Conservation (phyloP, 768 basidiomycete species). For the Coprinopsis strossmayeri region DNA sequence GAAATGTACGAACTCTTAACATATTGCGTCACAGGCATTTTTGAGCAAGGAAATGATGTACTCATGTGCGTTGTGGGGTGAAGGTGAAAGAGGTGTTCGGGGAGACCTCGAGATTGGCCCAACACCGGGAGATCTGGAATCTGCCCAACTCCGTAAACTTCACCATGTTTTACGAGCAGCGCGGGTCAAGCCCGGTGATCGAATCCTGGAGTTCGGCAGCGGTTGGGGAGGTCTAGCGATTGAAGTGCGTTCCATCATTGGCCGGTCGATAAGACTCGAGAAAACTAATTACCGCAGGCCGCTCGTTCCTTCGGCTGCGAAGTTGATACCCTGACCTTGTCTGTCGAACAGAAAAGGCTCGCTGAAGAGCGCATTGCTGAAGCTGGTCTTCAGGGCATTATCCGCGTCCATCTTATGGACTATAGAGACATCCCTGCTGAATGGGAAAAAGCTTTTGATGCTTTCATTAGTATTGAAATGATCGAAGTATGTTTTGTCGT, state of each 20-base stretch:
- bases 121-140: conserved; percentile 62
- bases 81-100: conserved; percentile 74
- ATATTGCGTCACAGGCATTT: too few species aligned
- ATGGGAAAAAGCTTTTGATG: conserved; percentile 77
- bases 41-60: conserved; percentile 92
- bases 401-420: conserved; percentile 86
- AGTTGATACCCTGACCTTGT: conserved; percentile 86
- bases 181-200: conserved; percentile 70
- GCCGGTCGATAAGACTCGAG: conserved; percentile 5
- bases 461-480: conserved; percentile 78
- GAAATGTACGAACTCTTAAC: conserved; percentile 10
- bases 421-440: conserved; percentile 82
- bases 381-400: conserved; percentile 61
- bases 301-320: conserved; percentile 69
- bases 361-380: conserved; percentile 78
- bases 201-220: conserved; percentile 84
- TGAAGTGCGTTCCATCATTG: conserved; percentile 41
- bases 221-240: conserved; percentile 95
- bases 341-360: conserved; percentile 78
- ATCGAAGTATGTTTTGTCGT: conserved; percentile 54
- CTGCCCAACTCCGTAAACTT: conserved; percentile 80
- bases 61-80: conserved; percentile 79
- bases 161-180: conserved; percentile 74
- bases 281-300: conserved; percentile 35
- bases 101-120: conserved; percentile 59